These are phyloP conservation scores for Pyrus hybrid DNA, from an alignment of 331 rosid genomes.

Conservation along the genomic window DNA sequence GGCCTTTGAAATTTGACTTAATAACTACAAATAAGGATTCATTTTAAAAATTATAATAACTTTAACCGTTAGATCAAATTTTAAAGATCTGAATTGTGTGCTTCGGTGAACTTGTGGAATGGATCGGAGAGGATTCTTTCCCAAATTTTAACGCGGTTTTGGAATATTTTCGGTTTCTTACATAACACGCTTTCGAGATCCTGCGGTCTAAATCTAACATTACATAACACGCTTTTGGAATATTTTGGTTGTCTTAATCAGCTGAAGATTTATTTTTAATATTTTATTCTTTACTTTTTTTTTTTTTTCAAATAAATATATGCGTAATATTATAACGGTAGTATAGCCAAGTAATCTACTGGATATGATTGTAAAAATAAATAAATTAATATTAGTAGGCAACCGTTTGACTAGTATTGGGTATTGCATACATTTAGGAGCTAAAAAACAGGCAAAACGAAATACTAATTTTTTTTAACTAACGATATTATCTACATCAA, in stretches of 20 bases:
- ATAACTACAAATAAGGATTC: accelerated
- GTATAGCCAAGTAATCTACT: not conserved
- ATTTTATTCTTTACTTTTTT: not conserved
- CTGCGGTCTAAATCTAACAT: not conserved
- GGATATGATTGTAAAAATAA: not conserved
- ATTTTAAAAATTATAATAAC: no score
- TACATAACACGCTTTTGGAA: no score
- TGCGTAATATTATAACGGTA: not conserved
- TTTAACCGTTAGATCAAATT: no score
- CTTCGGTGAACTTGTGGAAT: no score
- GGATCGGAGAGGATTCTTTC: no score
- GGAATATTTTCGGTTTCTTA: conserved; percentile 19
- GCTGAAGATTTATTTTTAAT: not conserved
- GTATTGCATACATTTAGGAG: conserved; percentile 46
- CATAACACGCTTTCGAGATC: conserved; percentile 20
- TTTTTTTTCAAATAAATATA: not conserved
- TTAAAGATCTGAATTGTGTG: no score
- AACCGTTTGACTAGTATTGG: conserved; percentile 39
- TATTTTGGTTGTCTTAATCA: conserved; percentile 4
- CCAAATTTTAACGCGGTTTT: conserved; percentile 12
- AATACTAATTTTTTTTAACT: no score
- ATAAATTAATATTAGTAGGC: conserved; percentile 1
- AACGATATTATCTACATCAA: no score
- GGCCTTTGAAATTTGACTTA: no score
- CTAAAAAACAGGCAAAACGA: conserved; percentile 25